Evolutionary conservation across 305 asterid genomes (phyloP).

Genomic region (Fraxinus albicans): DNA sequence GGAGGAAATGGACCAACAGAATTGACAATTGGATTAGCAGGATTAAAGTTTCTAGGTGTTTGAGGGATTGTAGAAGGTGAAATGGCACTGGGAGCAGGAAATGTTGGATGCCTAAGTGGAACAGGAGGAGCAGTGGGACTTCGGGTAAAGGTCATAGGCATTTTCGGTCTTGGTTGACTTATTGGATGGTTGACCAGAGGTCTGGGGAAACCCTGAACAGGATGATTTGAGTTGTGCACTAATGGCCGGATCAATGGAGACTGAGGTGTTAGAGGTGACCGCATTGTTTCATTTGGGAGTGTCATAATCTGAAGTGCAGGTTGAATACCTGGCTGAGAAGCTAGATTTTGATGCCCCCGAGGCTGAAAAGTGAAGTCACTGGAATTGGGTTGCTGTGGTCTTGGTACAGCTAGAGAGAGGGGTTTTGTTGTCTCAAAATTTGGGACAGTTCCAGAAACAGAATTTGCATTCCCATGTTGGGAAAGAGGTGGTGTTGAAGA

Average conservation of each 20-base stretch:
- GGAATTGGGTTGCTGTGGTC: slow-evolving; percentile 66
- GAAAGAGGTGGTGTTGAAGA: slow-evolving; percentile 33
- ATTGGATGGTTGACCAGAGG: slow-evolving; percentile 43
- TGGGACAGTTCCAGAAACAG: slow-evolving; percentile 38
- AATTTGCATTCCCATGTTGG: slow-evolving; percentile 33
- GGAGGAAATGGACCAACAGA: slow-evolving; percentile 50
- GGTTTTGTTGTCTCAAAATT: slow-evolving; percentile 43
- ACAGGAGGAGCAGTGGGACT: slow-evolving; percentile 32
- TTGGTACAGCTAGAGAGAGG: slow-evolving; percentile 39
- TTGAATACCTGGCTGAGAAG: slow-evolving; percentile 51
- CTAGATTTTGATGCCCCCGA: slow-evolving; percentile 52
- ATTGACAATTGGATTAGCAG: slow-evolving; percentile 39
- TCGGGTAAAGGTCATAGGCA: slow-evolving; percentile 42
- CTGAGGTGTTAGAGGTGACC: slow-evolving; percentile 39
- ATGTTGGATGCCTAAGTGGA: slow-evolving; percentile 44
- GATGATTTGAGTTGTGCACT: slow-evolving; percentile 42
- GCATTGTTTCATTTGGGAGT: slow-evolving; percentile 46
- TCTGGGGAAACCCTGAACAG: slow-evolving; percentile 54
- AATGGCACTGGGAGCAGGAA: slow-evolving; percentile 38
- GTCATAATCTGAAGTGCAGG: slow-evolving; percentile 34
- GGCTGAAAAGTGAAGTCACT: slow-evolving; percentile 84
- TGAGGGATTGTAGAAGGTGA: slow-evolving; percentile 29
- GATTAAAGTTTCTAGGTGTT: slow-evolving; percentile 53
- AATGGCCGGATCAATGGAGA: slow-evolving; percentile 43
- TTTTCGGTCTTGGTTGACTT: slow-evolving; percentile 45